Percentiles rank a stretch among this genome's conserved stretches.
phyloP scores from a whole-genome alignment of 495 filamentous ascomycete species.

The Neurospora sp. region DNA sequence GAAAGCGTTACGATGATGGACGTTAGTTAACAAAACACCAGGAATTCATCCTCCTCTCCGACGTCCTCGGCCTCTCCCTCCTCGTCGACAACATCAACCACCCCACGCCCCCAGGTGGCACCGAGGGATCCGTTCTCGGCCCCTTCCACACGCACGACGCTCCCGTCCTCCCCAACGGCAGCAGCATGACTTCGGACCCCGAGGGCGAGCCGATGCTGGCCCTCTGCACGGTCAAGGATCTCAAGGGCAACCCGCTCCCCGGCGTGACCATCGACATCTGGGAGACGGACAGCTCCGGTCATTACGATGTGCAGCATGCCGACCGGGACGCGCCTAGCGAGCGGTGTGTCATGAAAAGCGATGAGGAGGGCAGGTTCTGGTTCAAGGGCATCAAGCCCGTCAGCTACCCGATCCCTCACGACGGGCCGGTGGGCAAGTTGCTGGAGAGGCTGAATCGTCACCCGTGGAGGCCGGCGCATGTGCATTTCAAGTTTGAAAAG shows the following conservation, averaged over 20 bases:
- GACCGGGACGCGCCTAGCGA: slow-evolving; percentile 65
- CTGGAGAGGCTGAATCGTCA: slow-evolving; percentile 62
- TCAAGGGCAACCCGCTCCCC: slow-evolving; percentile 52
- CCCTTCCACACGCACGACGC: slow-evolving; percentile 94
- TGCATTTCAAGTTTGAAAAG: slow-evolving; percentile 95
- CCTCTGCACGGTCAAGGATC: slow-evolving; percentile 65
- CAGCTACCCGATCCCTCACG: slow-evolving; percentile 79
- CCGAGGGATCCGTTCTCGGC: slow-evolving; percentile 83
- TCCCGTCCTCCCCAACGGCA: slow-evolving; percentile 50
- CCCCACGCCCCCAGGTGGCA: slow-evolving; percentile 65
- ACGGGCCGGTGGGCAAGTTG: slow-evolving; percentile 80
- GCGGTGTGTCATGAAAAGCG: slow-evolving; percentile 64
- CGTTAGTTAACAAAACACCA: slow-evolving; percentile 18
- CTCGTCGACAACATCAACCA: slow-evolving; percentile 89
- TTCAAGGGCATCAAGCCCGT: slow-evolving; percentile 83
- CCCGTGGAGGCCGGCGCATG: slow-evolving; percentile 74
- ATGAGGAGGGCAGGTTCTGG: slow-evolving; percentile 68
- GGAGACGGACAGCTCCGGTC: slow-evolving; percentile 81
- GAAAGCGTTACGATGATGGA: not conserved
- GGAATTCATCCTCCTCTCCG: slow-evolving; percentile 93
- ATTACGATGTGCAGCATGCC: slow-evolving; percentile 83
- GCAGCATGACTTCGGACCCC: slow-evolving; percentile 61
- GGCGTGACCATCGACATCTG: slow-evolving; percentile 81
- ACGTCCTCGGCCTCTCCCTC: slow-evolving; percentile 80
- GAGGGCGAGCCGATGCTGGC: slow-evolving; percentile 65